phyloP scores from a whole-genome alignment of 2,329 filamentous ascomycete genomes.

The Colletotrichum graminicola region DNA sequence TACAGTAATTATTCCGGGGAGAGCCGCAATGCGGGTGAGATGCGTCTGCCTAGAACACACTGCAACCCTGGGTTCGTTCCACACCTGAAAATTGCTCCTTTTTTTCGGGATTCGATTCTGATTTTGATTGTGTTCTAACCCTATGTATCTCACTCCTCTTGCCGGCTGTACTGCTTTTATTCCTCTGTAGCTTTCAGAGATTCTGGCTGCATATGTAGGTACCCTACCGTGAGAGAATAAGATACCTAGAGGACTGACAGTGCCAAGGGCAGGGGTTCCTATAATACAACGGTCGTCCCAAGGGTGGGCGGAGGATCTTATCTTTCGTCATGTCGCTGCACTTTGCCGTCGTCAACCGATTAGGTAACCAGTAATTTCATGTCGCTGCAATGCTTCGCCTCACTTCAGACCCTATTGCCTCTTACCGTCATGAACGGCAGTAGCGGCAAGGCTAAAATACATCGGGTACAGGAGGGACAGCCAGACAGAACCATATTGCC shows the following conservation, averaged over 20 bases:
- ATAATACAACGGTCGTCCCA: slow-evolving; percentile 26
- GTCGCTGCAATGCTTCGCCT: slow-evolving; percentile 5
- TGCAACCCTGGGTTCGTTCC: slow-evolving; percentile 15
- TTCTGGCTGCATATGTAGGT: not conserved
- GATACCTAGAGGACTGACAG: not conserved
- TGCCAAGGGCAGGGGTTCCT: slow-evolving; percentile 36
- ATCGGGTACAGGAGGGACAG: slow-evolving; percentile 11
- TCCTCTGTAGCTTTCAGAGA: not conserved
- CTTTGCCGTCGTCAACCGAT: not conserved
- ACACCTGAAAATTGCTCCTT: not conserved
- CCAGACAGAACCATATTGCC: not conserved
- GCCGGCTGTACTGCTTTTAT: not conserved
- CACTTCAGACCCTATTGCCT: not conserved
- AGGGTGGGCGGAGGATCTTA: slow-evolving; percentile 11
- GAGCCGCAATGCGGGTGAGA: slow-evolving; percentile 22
- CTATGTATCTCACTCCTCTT: not conserved
- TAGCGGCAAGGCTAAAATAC: slow-evolving; percentile 27
- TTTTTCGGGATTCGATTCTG: not conserved
- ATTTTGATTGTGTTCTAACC: not conserved
- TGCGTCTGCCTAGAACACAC: slow-evolving; percentile 15
- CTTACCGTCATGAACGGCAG: slow-evolving; percentile 15
- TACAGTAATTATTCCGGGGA: not conserved
- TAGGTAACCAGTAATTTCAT: not conserved
- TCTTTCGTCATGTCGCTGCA: slow-evolving; percentile 4
- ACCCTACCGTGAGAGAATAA: not conserved